phyloP scores from a whole-genome alignment of 2,329 filamentous ascomycete genomes.

The Pseudodiploospora longispora region DNA sequence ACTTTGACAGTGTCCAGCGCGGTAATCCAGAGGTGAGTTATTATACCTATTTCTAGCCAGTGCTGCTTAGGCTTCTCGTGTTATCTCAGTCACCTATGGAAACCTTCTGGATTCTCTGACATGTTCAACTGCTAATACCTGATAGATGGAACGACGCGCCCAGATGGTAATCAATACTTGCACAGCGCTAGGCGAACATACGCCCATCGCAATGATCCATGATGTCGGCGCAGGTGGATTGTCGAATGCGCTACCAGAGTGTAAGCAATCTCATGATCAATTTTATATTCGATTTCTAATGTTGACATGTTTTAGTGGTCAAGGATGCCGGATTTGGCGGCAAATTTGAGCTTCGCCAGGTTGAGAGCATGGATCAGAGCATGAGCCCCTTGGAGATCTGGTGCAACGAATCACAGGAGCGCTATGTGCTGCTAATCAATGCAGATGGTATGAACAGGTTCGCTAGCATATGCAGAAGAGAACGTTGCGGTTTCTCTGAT shows the following conservation, averaged over 20 bases:
- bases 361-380: slow-evolving; percentile 81
- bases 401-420: slow-evolving; percentile 95
- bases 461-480: slow-evolving; percentile 60
- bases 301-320: slow-evolving; percentile 43
- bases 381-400: slow-evolving; percentile 97
- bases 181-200: slow-evolving; percentile 71
- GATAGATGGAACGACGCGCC: slow-evolving; percentile 72
- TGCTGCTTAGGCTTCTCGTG: no score
- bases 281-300: neutral
- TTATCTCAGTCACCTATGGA: no score
- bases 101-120: neutral
- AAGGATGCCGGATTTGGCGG: slow-evolving; percentile 88
- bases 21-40: slow-evolving; percentile 68
- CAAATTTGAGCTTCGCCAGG: slow-evolving; percentile 85
- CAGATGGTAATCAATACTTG: slow-evolving; percentile 99
- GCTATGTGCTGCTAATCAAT: slow-evolving; percentile 87
- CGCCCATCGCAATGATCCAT: slow-evolving; percentile 93
- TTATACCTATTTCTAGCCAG: neutral
- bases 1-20: slow-evolving; percentile 95
- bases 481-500: slow-evolving; percentile 86
- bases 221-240: slow-evolving; percentile 90
- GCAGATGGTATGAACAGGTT: slow-evolving; percentile 73
- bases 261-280: slow-evolving; percentile 9
- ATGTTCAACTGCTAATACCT: neutral
- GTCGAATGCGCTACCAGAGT: slow-evolving; percentile 69